Evolutionary conservation across 805 yeast genomes (phyloP), one percentile per base, ranked within the genome.

Genomic region (Hanseniaspora singularis): DNA sequence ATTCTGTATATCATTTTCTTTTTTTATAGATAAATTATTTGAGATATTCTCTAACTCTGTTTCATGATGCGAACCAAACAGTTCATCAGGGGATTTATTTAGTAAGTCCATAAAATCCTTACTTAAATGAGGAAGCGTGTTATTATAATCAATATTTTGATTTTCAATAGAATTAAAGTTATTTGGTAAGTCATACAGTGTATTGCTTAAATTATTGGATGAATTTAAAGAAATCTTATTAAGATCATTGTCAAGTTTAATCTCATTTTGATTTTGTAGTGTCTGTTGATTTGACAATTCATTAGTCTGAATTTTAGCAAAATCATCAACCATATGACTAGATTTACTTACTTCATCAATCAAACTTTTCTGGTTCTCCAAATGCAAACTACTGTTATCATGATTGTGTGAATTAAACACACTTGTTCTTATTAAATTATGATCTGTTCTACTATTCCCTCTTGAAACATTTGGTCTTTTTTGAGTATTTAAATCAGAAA

Each of bases 401-500:
- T n/a, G n/a, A n/a, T n/a, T n/a, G n/a, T n/a, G n/a, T n/a, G n/a
- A n/a, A n/a, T n/a, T n/a, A n/a, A n/a, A n/a, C n/a, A n/a, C n/a
- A n/a, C 28, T 7, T 8, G 28, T 26, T 11, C 28, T 26, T 26
- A 19, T 10, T 28, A 10, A 19, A 11, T 7, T 18, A 14, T 28
- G 28, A 16, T 20, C 42, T 14, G 40, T 46, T 26, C 33, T 43
- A 44, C n/a, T 30, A 23, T 24, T 39, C 3, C 12, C 8, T 18
- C 27, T n/a, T 19, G 33, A 28, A 9, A 30, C 19, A 11, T 12
- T 14, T 12, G 42, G 22, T 46, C 40, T 22, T 18, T 26, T 22
- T 23, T 22, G 22, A 15, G 14, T 32, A 19, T 39, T 44, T 32
- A 18, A 30, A 15, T 41, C 39, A 42, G 23, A 14, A 23, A 3